Conservation (phyloP, 2,329 filamentous ascomycete species). For the Clonostachys byssicola region DNA sequence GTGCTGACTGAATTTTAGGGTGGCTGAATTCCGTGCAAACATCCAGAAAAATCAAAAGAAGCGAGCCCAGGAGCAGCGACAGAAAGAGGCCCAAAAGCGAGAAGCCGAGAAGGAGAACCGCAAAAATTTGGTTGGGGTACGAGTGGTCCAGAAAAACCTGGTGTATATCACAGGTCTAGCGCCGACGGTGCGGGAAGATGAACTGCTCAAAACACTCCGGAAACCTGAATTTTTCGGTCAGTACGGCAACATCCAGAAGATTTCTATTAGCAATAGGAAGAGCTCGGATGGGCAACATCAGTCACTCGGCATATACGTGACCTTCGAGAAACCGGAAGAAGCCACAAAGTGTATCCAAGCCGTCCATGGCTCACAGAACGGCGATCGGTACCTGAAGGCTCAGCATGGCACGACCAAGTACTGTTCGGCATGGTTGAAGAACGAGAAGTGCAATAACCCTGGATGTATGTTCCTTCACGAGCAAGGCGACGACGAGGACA, state of each 20-base stretch:
- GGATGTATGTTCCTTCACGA: slow-evolving; percentile 99
- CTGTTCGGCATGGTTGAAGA: slow-evolving; percentile 92
- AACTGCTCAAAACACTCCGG: slow-evolving; percentile 83
- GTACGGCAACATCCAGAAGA: slow-evolving; percentile 97
- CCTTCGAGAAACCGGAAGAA: slow-evolving; percentile 88
- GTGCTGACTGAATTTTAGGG: slow-evolving; percentile 33
- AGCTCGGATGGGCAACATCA: slow-evolving; percentile 71
- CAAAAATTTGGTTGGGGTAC: slow-evolving; percentile 91
- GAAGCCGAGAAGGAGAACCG: slow-evolving; percentile 94
- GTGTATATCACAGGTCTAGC: slow-evolving; percentile 96
- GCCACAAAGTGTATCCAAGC: slow-evolving; percentile 85
- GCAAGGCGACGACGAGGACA: slow-evolving; percentile 96
- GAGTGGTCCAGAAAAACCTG: slow-evolving; percentile 96
- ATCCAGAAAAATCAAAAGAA: slow-evolving; percentile 92
- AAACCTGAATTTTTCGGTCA: slow-evolving; percentile 95
- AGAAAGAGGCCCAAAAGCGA: slow-evolving; percentile 93
- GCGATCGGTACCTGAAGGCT: slow-evolving; percentile 77
- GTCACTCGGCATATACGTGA: slow-evolving; percentile 97
- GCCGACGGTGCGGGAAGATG: slow-evolving; percentile 87
- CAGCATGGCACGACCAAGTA: slow-evolving; percentile 92
- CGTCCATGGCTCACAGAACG: slow-evolving; percentile 89
- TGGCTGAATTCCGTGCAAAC: slow-evolving; percentile 71
- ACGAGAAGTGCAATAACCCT: slow-evolving; percentile 90
- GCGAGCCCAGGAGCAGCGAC: slow-evolving; percentile 73
- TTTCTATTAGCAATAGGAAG: slow-evolving; percentile 95